Evolutionary conservation across 257 asterid species (phyloP).

Genomic region (Solanum megistacrolobum): DNA sequence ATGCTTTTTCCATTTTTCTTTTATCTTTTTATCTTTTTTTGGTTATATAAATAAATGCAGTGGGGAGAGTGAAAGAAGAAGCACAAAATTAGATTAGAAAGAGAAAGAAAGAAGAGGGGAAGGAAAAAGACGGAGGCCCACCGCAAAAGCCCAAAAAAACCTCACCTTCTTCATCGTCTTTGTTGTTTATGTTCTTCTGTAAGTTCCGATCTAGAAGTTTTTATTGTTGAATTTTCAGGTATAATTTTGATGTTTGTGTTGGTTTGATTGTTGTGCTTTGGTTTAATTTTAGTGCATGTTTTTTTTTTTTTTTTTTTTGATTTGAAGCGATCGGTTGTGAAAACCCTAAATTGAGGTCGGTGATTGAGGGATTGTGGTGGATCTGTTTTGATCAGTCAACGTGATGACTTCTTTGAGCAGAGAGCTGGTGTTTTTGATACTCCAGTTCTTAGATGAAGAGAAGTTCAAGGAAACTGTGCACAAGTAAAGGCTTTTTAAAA

Average conservation of each 20-base stretch:
- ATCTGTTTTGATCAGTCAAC: constrained; percentile 16
- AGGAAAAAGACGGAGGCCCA: not conserved
- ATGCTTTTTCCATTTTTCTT: not conserved
- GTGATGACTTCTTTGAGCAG: constrained; percentile 40
- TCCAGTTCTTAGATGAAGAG: constrained; percentile 52
- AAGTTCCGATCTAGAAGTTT: not conserved
- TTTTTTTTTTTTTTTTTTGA: not conserved
- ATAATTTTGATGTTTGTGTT: not conserved
- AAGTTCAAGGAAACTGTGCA: constrained; percentile 47
- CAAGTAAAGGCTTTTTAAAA: constrained; percentile 19
- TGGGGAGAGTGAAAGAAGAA: not conserved
- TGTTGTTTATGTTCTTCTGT: not conserved
- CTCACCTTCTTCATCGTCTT: not conserved
- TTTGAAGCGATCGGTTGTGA: not conserved
- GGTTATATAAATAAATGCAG: not conserved
- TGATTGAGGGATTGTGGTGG: not conserved
- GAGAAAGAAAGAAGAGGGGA: not conserved
- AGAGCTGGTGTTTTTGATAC: constrained; percentile 46
- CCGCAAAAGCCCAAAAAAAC: not conserved
- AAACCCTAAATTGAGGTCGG: constrained; percentile 11
- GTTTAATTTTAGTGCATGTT: not conserved
- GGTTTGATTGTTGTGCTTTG: not conserved
- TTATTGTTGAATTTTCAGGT: not conserved
- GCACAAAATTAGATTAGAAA: not conserved
- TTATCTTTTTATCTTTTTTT: not conserved